Percentiles rank a stretch among this genome's conserved stretches.
phyloP scores from a whole-genome alignment of 148 eudicot genomes.

The Silene latifolia region DNA sequence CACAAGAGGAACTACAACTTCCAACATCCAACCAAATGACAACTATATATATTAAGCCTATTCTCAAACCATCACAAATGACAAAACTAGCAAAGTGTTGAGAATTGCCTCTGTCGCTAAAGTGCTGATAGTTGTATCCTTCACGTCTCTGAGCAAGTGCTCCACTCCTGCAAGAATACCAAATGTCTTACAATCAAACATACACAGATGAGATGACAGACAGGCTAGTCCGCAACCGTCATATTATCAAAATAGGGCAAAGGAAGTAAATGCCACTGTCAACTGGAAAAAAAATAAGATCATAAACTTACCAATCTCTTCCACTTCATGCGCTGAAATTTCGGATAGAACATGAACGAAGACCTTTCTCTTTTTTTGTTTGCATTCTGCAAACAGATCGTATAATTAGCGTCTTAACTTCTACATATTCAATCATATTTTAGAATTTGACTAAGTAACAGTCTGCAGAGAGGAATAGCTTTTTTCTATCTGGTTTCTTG shows the following conservation, averaged over 20 bases:
- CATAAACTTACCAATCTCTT: slow-evolving; percentile 75
- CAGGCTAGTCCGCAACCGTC: not conserved
- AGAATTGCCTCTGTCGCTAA: slow-evolving; percentile 81
- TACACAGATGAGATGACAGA: not conserved
- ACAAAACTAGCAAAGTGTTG: slow-evolving; percentile 2
- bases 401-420: not conserved
- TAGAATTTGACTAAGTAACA: not conserved
- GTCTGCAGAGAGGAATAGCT: not conserved
- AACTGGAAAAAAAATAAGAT: not conserved
- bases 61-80: not conserved
- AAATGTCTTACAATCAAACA: slow-evolving; percentile 7
- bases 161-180: slow-evolving; percentile 66
- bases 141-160: slow-evolving; percentile 97
- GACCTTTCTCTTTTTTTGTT: slow-evolving; percentile 94
- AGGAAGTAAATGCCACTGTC: not conserved
- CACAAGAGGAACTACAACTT: not conserved
- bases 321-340: slow-evolving; percentile 98
- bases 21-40: not conserved
- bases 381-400: slow-evolving; percentile 60
- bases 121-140: slow-evolving; percentile 95
- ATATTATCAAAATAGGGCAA: not conserved
- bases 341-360: slow-evolving; percentile 94
- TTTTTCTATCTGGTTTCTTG: no score
- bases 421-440: not conserved
- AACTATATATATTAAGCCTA: not conserved